Evolutionary conservation across 345 rosid species (phyloP).

Genomic region (Alliaria petiolata): DNA sequence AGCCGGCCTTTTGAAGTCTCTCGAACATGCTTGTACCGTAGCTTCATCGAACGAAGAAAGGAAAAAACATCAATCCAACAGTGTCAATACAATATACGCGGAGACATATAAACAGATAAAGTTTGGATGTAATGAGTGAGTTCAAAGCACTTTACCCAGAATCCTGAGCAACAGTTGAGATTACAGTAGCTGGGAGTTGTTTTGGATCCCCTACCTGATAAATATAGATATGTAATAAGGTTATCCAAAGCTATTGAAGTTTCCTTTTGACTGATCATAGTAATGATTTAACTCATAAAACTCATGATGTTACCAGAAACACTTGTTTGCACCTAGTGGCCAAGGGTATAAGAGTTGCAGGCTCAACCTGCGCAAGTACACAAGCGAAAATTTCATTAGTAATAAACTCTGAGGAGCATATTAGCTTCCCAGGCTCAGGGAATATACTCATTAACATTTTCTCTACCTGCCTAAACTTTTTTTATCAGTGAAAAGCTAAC

Average conservation of each 20-base stretch:
- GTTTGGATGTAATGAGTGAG: not conserved
- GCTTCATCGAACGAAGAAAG: conserved; percentile 40
- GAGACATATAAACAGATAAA: not conserved
- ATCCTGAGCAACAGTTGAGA: conserved; percentile 71
- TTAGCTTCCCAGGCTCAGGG: no score
- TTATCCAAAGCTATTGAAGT: not conserved
- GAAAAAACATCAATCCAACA: not conserved
- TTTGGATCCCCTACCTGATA: conserved; percentile 90
- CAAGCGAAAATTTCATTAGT: conserved; percentile 1
- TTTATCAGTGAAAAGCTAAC: no score
- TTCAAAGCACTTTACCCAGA: conserved; percentile 53
- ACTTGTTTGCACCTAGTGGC: conserved; percentile 97
- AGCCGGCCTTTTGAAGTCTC: conserved; percentile 95
- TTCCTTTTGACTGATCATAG: not conserved
- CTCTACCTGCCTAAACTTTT: not conserved
- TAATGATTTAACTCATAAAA: not conserved
- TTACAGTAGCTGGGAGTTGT: conserved; percentile 97
- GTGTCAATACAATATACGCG: not conserved
- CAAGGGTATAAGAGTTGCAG: conserved; percentile 95
- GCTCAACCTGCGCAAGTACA: conserved; percentile 65
- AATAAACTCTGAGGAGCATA: not conserved
- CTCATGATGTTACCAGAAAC: conserved; percentile 61
- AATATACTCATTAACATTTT: not conserved
- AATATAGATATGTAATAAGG: conserved; percentile 8
- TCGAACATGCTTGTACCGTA: conserved; percentile 92